Percentiles rank a stretch among this genome's conserved stretches.
Conservation (phyloP, 345 rosid species). For the Camelina sativa region DNA sequence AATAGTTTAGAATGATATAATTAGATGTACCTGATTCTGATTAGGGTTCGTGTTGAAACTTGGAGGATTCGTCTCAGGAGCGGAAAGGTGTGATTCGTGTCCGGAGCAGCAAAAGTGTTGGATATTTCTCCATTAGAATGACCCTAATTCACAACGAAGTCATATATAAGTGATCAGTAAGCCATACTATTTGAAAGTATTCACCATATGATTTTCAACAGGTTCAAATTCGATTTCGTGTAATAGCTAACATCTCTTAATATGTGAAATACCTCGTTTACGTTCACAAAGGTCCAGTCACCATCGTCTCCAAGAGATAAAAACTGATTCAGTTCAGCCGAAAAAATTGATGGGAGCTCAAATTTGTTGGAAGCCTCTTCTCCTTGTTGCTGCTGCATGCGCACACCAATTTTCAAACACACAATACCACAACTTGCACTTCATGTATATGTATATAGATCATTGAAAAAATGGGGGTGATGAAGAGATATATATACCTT, state of each 20-base stretch:
- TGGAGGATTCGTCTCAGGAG: neutral
- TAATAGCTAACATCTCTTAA: neutral
- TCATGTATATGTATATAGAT: neutral
- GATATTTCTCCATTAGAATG: conserved; percentile 24
- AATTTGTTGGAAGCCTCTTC: conserved; percentile 12
- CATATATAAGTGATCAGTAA: conserved; percentile 2
- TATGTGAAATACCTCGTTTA: conserved; percentile 32
- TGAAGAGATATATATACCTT: conserved; percentile 19
- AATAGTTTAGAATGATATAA: neutral
- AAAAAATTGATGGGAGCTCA: conserved; percentile 20
- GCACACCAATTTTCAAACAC: neutral
- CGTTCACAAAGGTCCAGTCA: conserved; percentile 19
- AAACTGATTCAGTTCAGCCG: conserved; percentile 22
- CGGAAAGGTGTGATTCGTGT: neutral
- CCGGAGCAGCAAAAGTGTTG: conserved; percentile 30
- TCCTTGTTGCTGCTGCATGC: conserved; percentile 24
- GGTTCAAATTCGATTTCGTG: neutral
- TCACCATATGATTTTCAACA: neutral
- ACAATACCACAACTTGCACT: neutral
- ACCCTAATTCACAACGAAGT: conserved; percentile 25
- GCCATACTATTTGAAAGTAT: neutral
- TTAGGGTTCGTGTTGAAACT: conserved; percentile 10
- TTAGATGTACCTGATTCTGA: conserved; percentile 35
- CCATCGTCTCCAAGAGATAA: conserved; percentile 24
- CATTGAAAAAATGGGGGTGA: neutral